phyloP scores from a whole-genome alignment of 163 green algal genomes.

The Coccomyxa subellipsoidea region DNA sequence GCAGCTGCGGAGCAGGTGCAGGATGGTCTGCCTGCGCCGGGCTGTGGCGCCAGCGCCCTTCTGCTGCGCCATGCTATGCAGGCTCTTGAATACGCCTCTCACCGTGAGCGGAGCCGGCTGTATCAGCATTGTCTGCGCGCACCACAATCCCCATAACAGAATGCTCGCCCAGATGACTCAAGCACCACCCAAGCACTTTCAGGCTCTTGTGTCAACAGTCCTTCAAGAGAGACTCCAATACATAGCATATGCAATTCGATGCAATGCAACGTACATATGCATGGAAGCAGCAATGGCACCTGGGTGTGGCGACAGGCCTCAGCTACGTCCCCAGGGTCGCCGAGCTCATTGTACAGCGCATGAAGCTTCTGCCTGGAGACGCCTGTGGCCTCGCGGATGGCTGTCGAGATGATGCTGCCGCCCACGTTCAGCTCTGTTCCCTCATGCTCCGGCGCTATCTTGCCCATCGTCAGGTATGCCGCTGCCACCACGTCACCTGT shows the following conservation, averaged over 20 bases:
- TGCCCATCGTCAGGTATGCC: conserved; percentile 60
- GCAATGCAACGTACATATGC: too few species aligned
- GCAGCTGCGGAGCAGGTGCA: conserved; percentile 55
- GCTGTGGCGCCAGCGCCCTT: conserved; percentile 50
- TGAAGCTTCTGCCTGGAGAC: conserved; percentile 44
- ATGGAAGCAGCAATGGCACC: too few species aligned
- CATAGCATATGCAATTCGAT: too few species aligned
- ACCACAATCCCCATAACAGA: neutral
- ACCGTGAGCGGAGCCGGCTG: conserved; percentile 60
- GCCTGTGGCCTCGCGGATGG: conserved; percentile 48
- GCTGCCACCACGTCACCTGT: conserved; percentile 41
- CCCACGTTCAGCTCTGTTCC: conserved; percentile 56
- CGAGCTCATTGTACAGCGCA: conserved; percentile 66
- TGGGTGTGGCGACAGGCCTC: conserved; percentile 49
- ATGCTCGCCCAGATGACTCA: neutral
- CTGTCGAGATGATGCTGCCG: conserved; percentile 46
- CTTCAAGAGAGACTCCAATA: too few species aligned
- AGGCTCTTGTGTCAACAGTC: too few species aligned
- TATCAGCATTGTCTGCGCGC: conserved; percentile 55
- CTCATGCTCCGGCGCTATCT: conserved; percentile 70
- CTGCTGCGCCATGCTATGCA: conserved; percentile 57
- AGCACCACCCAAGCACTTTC: too few species aligned
- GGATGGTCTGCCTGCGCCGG: conserved; percentile 50
- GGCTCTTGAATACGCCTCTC: conserved; percentile 48
- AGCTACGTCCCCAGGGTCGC: conserved; percentile 80